Percentiles rank a stretch among this genome's conserved stretches.
Evolutionary conservation across 352 stramenopile species (phyloP).

Genomic region (Globisporangium recalcitrans): DNA sequence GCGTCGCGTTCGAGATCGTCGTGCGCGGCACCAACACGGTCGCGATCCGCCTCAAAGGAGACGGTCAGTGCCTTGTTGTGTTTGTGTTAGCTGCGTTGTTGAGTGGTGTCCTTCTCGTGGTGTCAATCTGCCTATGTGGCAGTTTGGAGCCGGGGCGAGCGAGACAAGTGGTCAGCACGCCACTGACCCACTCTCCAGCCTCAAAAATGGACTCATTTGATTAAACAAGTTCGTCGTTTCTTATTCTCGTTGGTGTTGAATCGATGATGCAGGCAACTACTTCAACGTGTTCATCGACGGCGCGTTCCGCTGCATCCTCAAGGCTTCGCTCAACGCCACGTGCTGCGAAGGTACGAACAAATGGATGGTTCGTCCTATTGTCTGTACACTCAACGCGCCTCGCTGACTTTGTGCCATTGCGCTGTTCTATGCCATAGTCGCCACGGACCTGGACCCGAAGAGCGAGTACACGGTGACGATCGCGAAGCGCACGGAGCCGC

Average conservation of each 20-base stretch:
- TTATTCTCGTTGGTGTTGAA: background rate
- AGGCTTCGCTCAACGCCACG: slow-evolving; percentile 64
- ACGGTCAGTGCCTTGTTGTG: slow-evolving; percentile 37
- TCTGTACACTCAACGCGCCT: background rate
- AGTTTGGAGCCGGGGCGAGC: background rate
- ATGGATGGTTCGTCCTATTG: too few species aligned
- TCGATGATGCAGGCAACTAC: slow-evolving; percentile 60
- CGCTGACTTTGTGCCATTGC: background rate
- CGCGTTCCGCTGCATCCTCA: slow-evolving; percentile 67
- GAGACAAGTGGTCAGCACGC: slow-evolving; percentile 20
- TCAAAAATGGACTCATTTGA: background rate
- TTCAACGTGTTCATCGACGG: slow-evolving; percentile 86
- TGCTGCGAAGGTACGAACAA: slow-evolving; percentile 83
- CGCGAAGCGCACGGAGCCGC: slow-evolving; percentile 78
- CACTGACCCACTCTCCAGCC: slow-evolving; percentile 12
- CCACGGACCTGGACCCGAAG: slow-evolving; percentile 40
- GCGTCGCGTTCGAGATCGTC: slow-evolving; percentile 56
- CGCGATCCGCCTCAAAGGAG: slow-evolving; percentile 77
- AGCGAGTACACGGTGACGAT: slow-evolving; percentile 65
- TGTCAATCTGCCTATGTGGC: background rate
- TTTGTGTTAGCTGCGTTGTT: background rate
- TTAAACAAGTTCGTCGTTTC: background rate
- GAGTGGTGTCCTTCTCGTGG: background rate
- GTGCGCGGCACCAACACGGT: slow-evolving; percentile 56
- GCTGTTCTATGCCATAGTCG: slow-evolving; percentile 28